These are phyloP conservation scores for Phytophthora pisi DNA, from an alignment of 352 stramenopile genomes.

Conservation along the genomic window DNA sequence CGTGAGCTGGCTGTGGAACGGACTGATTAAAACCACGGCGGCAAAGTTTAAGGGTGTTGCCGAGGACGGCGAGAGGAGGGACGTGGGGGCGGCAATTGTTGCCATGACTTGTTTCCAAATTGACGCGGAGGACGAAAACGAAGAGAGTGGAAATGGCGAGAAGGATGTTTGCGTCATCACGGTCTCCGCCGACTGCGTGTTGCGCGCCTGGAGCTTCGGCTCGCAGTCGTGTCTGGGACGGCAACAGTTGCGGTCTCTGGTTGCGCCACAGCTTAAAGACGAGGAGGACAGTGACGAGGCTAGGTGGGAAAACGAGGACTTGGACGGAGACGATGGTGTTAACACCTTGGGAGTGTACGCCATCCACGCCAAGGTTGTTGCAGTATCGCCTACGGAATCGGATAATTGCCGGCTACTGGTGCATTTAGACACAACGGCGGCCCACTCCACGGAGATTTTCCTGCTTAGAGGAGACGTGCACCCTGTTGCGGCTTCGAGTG, in stretches of 20 bases:
- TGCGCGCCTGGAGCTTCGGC: conserved; percentile 73
- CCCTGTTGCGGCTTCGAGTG: conserved; percentile 23
- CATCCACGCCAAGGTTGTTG: conserved; percentile 63
- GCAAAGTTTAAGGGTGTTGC: conserved; percentile 40
- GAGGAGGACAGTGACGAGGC: conserved; percentile 22
- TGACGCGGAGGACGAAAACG: conserved; percentile 46
- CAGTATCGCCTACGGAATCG: conserved; percentile 54
- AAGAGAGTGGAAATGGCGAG: conserved; percentile 19
- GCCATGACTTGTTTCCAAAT: conserved; percentile 71
- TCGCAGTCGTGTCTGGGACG: conserved; percentile 68
- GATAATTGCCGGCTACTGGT: conserved; percentile 69
- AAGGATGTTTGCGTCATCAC: conserved; percentile 74
- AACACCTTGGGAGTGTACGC: conserved; percentile 39
- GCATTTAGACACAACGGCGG: conserved; percentile 65
- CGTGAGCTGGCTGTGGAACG: conserved; percentile 73
- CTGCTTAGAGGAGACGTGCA: conserved; percentile 64
- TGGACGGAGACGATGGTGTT: conserved; percentile 36
- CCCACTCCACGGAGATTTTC: conserved; percentile 64
- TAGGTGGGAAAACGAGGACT: conserved; percentile 42
- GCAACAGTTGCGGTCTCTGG: conserved; percentile 55
- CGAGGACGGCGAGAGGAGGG: conserved; percentile 34
- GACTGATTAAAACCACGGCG: conserved; percentile 54
- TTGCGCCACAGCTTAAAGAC: conserved; percentile 20
- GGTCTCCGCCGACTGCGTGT: conserved; percentile 67
- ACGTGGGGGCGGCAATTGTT: conserved; percentile 45